Percentiles rank a stretch among this genome's conserved stretches.
phyloP scores from a whole-genome alignment of 2,329 filamentous ascomycete genomes.

The Cladosporium sp. region DNA sequence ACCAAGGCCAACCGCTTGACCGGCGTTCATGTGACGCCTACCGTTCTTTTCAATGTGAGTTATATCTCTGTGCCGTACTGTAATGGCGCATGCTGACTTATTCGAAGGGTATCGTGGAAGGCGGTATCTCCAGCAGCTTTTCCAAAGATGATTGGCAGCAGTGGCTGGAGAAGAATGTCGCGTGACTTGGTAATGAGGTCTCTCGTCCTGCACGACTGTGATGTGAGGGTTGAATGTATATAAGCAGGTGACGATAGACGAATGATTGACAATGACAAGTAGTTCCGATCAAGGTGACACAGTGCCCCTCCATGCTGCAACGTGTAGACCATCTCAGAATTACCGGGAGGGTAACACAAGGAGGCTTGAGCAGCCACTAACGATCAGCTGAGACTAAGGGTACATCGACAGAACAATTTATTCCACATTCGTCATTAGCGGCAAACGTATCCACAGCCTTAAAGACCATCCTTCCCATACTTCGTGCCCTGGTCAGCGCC shows the following conservation, averaged over 20 bases:
- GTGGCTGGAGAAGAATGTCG: conserved; percentile 70
- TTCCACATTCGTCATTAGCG: not conserved
- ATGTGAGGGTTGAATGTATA: not conserved
- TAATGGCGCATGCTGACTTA: conserved; percentile 63
- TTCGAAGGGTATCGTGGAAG: conserved; percentile 65
- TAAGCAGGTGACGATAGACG: not conserved
- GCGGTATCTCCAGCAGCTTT: conserved; percentile 77
- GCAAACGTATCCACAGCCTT: not conserved
- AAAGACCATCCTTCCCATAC: not conserved
- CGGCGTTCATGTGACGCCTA: conserved; percentile 88
- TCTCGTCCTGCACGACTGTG: not conserved
- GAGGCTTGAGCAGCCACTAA: not conserved
- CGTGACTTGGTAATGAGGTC: conserved; percentile 40
- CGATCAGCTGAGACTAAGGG: not conserved
- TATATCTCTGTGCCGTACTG: conserved; percentile 64
- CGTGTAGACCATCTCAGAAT: not conserved
- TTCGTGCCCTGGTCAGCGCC: not conserved
- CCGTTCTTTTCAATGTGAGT: conserved; percentile 75
- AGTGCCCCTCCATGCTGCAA: not conserved
- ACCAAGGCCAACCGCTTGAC: conserved; percentile 73
- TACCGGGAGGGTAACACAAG: not conserved
- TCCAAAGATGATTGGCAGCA: conserved; percentile 79
- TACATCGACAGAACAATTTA: not conserved
- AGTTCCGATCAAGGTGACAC: not conserved
- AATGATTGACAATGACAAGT: not conserved